Evolutionary conservation across 768 basidiomycete species (phyloP), one percentile per base, ranked within the genome.

Genomic region (Tephrocybe sp.): DNA sequence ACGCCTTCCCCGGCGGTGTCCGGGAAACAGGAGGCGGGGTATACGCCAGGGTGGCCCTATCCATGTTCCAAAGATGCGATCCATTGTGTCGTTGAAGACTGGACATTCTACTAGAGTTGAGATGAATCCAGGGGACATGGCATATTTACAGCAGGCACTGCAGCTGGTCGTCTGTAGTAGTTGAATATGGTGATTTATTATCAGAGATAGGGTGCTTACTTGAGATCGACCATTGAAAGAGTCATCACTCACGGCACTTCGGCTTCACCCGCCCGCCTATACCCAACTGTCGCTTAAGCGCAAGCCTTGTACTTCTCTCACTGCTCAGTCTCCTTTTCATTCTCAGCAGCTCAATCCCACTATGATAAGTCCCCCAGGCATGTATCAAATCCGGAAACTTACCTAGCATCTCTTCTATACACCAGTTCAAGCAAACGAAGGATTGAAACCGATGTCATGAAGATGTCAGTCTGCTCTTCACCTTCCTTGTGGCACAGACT

Each of bases 391-490:
- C 34, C 25, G n/a, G 43, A 31, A 24, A 42, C 54, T 52, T 19
- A 56, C 45, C 54, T 50, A 66, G 42, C 52, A 45, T 56, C 50
- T 52, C 47, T 37, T 51, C 38, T 59, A 55, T 70, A 89, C 90
- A 83, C 86, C 63, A 84, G 86, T 61, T 86, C 91, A 54, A 76
- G 74, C 69, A 97, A 91, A 70, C 88, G 95, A 53, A 87, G 95
- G 52, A 94, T 97, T 68, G 95, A 98, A 69, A 97, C 94, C 42
- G 97, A 99, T 76, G 95, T 99, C 45, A 97, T 97, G 95, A 98
- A 97, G 76, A 75, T 99, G 95, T 95, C 66, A 64, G 82, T 57
- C 27, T 19, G 42, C 45, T 11, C 42, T 10, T 53, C 46, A 41
- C 45, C 47, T 54, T n/a, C 25, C 30, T 29, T 29, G 12, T n/a